phyloP scores from a whole-genome alignment of 2,329 filamentous ascomycete species.

The Periconia macrospinosa region DNA sequence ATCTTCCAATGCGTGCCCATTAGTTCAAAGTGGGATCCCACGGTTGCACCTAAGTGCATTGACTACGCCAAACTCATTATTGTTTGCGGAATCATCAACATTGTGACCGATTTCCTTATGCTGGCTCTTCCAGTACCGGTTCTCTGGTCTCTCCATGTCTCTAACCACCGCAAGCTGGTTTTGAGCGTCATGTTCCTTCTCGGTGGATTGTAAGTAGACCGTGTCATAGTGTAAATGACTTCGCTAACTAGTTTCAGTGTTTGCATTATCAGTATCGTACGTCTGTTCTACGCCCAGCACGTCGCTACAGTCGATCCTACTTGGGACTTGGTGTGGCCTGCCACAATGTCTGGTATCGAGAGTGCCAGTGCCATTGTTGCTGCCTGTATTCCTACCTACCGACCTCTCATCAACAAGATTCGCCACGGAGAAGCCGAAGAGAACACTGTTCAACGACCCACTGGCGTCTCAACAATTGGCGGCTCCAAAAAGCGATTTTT shows the following conservation, averaged over 20 bases:
- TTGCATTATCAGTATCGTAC: conserved; percentile 3
- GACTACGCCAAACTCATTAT: conserved; percentile 2
- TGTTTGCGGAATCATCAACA: conserved; percentile 2
- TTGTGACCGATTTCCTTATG: conserved; percentile 5
- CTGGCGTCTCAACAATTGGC: too few species aligned
- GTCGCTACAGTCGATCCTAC: conserved; percentile 2
- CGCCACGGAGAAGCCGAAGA: neutral
- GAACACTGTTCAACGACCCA: too few species aligned
- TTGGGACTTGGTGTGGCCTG: neutral
- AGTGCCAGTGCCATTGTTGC: conserved; percentile 8
- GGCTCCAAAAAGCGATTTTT: too few species aligned
- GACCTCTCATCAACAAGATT: conserved; percentile 4
- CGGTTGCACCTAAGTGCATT: conserved; percentile 1
- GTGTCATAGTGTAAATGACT: neutral
- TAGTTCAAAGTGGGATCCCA: conserved; percentile 3
- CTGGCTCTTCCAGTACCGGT: conserved; percentile 3
- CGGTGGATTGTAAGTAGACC: conserved; percentile 3
- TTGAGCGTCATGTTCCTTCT: conserved; percentile 3
- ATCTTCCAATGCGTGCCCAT: conserved; percentile 6
- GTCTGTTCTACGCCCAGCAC: neutral
- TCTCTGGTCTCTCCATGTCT: conserved; percentile 2
- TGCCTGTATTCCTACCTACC: conserved; percentile 8
- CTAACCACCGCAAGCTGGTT: neutral
- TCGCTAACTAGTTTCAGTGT: neutral
- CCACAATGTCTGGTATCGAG: conserved; percentile 9